These are phyloP conservation scores for Clausena lansium DNA, from an alignment of 345 rosid species.

Conservation along the genomic window DNA sequence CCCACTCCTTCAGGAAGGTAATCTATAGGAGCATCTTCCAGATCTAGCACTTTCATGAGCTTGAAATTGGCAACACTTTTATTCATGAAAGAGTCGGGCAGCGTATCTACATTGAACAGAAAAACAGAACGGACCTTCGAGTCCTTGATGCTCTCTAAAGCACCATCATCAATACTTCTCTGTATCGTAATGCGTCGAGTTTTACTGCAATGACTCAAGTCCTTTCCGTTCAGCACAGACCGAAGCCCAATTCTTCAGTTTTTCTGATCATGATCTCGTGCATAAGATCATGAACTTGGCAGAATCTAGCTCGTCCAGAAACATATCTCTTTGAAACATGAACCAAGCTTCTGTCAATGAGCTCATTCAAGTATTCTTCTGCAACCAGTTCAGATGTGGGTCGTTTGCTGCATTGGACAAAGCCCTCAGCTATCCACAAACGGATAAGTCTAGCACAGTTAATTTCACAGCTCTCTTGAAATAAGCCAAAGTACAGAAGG, in stretches of 20 bases:
- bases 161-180: neutral
- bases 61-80: neutral
- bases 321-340: neutral
- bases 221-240: neutral
- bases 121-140: slow-evolving; percentile 12
- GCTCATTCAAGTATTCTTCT: slow-evolving; percentile 17
- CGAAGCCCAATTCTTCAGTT: slow-evolving; percentile 9
- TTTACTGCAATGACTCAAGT: neutral
- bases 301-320: slow-evolving; percentile 6
- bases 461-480: too few relatives aligned
- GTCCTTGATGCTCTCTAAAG: neutral
- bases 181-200: slow-evolving; percentile 11
- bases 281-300: slow-evolving; percentile 16
- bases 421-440: too few relatives aligned
- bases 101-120: neutral
- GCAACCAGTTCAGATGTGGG: too few relatives aligned
- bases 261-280: slow-evolving; percentile 10
- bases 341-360: slow-evolving; percentile 15
- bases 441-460: too few relatives aligned
- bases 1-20: neutral
- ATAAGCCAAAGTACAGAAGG: too few relatives aligned
- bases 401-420: too few relatives aligned
- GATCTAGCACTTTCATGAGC: neutral
- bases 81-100: neutral
- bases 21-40: neutral